Percentiles rank a stretch among this genome's conserved stretches.
Evolutionary conservation across 257 asterid species (phyloP).

Genomic region (Solanum bulbocastanum): DNA sequence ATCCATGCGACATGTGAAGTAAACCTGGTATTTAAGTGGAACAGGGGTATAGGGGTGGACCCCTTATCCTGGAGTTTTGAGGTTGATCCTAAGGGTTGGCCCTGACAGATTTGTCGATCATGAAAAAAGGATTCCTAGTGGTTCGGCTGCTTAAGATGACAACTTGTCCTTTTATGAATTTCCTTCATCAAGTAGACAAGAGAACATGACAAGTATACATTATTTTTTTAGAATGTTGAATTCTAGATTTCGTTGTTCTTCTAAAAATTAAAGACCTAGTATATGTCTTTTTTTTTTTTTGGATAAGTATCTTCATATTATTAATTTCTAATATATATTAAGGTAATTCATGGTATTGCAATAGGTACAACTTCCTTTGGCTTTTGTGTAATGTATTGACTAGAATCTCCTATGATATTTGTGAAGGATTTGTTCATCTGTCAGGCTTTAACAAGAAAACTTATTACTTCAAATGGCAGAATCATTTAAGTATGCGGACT

Average conservation of each 20-base stretch:
- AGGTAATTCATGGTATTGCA: background rate
- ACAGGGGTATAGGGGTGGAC: background rate
- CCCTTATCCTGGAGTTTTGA: background rate
- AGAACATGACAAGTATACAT: background rate
- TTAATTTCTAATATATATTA: background rate
- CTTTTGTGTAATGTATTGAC: background rate
- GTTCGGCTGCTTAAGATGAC: background rate
- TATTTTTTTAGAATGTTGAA: background rate
- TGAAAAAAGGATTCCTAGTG: background rate
- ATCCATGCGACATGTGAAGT: background rate
- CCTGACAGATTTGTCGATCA: background rate
- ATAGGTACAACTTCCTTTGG: background rate
- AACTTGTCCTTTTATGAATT: background rate
- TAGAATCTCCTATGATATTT: background rate
- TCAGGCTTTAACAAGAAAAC: background rate
- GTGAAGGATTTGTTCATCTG: background rate
- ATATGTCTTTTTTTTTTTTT: background rate
- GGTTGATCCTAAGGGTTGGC: background rate
- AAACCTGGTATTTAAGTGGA: background rate
- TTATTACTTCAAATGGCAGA: background rate
- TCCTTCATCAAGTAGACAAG: background rate
- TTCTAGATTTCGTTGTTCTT: background rate
- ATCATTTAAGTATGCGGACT: background rate
- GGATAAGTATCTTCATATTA: background rate
- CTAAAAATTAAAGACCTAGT: background rate